Evolutionary conservation across 257 asterid species (phyloP), one percentile per base, ranked within the genome.

Genomic region (Fraxinus cuspidata): DNA sequence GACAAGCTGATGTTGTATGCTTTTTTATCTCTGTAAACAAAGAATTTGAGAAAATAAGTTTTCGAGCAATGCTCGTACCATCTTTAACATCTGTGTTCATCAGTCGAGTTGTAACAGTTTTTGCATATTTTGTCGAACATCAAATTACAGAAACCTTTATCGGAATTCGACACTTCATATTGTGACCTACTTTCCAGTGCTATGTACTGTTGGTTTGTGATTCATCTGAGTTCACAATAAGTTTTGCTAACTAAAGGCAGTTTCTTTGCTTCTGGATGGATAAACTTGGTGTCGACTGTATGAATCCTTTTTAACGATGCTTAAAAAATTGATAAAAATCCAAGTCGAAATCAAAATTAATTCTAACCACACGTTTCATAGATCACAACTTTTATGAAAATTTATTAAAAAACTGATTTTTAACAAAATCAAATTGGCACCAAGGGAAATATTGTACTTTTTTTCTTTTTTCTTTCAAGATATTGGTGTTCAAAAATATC

Each of bases 1-100:
- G 53, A 56, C 72, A 60, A 11, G 66, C 73, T 85, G 65, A 74
- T 71, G 60, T 13, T 71, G 75, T 65, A 2, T 68, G 60, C 16
- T 9, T 37, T 37, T 71, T 28, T 31, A 1, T 18, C 70, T 42
- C 34, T 18, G 1, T 5, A 37, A 37, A 38, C 42, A 15, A 21
- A 34, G 60, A 9, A 51, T 15, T 72, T 44, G 9, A 67, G 70
- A 51, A 69, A 32, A 29, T 69, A 31, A 69, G 23, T 58, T 63
- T 27, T 63, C 35, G 15, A 63, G 19, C 34, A 12, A 9, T 25
- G 34, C 34, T 63, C 3, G 7, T 63, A 63, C 19, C 23, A 15
- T 63, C 34, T 63, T 1, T 63, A 10, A 63, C 18, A 27, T 12
- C 6, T 63, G 69, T 63, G 12, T 27, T 63, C 21, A 2, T 60